phyloP scores from a whole-genome alignment of 768 basidiomycete species.

The Bullera alba region DNA sequence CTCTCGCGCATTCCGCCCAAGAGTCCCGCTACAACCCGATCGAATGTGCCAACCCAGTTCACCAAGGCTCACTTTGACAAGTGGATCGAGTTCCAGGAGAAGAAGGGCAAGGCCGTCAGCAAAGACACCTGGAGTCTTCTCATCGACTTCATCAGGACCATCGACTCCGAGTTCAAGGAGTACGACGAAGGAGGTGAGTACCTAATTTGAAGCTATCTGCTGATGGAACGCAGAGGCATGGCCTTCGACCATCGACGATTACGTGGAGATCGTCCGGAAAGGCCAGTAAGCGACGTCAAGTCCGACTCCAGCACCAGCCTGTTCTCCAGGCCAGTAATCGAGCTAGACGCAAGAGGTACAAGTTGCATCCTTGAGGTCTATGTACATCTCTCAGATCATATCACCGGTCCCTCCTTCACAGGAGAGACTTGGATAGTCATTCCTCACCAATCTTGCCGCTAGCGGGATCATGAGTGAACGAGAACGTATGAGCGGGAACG shows the following conservation, averaged over 20 bases:
- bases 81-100: slow-evolving; percentile 44
- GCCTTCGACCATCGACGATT: slow-evolving; percentile 47
- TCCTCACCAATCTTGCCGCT: too few relatives aligned
- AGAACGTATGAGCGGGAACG: too few relatives aligned
- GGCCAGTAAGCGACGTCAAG: too few relatives aligned
- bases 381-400: too few relatives aligned
- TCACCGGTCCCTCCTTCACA: too few relatives aligned
- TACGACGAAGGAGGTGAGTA: slow-evolving; percentile 46
- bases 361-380: too few relatives aligned
- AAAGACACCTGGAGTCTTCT: slow-evolving; percentile 46
- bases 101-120: slow-evolving; percentile 38
- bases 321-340: too few relatives aligned
- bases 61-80: slow-evolving; percentile 30
- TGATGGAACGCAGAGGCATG: slow-evolving; percentile 32
- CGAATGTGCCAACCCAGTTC: slow-evolving; percentile 23
- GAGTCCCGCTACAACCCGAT: slow-evolving; percentile 3
- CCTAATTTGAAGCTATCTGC: background rate
- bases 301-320: too few relatives aligned
- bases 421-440: too few relatives aligned
- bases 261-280: slow-evolving; percentile 34
- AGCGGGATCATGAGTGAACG: too few relatives aligned
- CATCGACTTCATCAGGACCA: slow-evolving; percentile 36
- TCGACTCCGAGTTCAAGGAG: slow-evolving; percentile 40
- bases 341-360: too few relatives aligned
- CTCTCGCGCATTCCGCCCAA: slow-evolving; percentile 18